Conservation (phyloP, 2,329 filamentous ascomycete species). For the Torrubiellomyces zombiae region DNA sequence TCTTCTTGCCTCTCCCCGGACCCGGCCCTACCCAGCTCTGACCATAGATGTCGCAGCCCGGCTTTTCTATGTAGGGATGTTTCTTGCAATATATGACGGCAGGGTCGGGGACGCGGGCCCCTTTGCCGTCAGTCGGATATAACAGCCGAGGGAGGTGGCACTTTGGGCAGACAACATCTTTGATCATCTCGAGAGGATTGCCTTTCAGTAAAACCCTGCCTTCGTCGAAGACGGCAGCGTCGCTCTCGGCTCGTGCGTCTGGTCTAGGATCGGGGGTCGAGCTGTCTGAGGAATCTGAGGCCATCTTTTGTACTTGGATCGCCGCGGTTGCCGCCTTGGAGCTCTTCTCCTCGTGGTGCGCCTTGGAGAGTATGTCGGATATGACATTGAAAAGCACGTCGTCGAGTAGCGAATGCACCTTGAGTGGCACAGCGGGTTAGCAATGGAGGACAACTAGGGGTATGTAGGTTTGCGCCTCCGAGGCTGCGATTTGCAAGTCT, state of each 20-base stretch:
- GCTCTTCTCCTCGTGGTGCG: constrained; percentile 64
- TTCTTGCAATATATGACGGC: constrained; percentile 62
- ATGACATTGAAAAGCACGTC: constrained; percentile 63
- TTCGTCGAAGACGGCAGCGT: constrained; percentile 54
- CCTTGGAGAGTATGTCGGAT: constrained; percentile 56
- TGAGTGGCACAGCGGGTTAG: neutral
- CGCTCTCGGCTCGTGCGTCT: constrained; percentile 44
- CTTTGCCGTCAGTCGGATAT: constrained; percentile 55
- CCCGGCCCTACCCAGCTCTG: constrained; percentile 63
- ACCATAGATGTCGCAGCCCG: constrained; percentile 66
- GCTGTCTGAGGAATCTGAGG: constrained; percentile 35
- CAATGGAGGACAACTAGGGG: constrained; percentile 1
- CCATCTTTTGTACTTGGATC: constrained; percentile 46
- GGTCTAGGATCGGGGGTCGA: constrained; percentile 35
- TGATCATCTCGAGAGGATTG: constrained; percentile 54
- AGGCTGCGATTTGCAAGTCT: constrained; percentile 1
- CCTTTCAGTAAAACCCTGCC: constrained; percentile 52
- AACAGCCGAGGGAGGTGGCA: constrained; percentile 61
- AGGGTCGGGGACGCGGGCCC: constrained; percentile 48
- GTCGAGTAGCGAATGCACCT: constrained; percentile 53
- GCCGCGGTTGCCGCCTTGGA: constrained; percentile 50
- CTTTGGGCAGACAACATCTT: constrained; percentile 55
- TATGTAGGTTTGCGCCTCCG: constrained; percentile 3
- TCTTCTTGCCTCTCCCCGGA: constrained; percentile 58
- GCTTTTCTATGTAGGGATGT: constrained; percentile 59